Base-by-base conservation (phyloP, 352 stramenopile genomes). In the Globisporangium sylvaticum region DNA sequence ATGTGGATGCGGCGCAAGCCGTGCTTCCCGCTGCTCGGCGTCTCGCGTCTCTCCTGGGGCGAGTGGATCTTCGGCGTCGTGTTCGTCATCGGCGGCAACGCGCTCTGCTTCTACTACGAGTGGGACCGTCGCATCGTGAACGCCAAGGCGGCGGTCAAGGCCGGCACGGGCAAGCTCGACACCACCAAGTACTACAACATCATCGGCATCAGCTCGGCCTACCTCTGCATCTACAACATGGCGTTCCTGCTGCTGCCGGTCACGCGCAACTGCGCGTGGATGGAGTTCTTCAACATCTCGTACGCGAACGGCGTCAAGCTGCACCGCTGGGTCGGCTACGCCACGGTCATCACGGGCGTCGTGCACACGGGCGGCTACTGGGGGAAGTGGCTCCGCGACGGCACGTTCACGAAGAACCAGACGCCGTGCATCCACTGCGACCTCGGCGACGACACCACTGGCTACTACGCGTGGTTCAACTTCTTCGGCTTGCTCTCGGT, bases 141-240 rank as follows among this genome's bases (percentile, higher is more conserved):
- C 22, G 60, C 60, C 18, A 48, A 29, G 31, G 39, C 60, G 18
- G 37, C 60, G 3, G 62, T 55, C 8, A 73, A 67, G 42, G 66
- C 71, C 3, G 46, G 52, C 31, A 68, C 72, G 42, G 75, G 54
- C 24, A 68, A 70, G 39, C 73, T 88, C 55, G 72, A 65, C 58
- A 84, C 76, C 14, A 77, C 74, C 68, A 84, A 84, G 70, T 86
- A 88, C 70, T 81, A 66, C 65, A 80, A 78, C 59, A 81, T 86
- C 62, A 76, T 87, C 50, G 76, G 78, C 55, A 77, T 88, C 68
- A 78, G 75, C 31, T 64, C 74, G 0, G 76, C 74, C 9, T 90
- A 88, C 70, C 67, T 77, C 34, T 81, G 74, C 70, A 78, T 91
- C 55, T 92, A 83, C 74, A 91, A 90, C 69, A 88, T 92, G 79